These are phyloP conservation scores for Xanthoconium stramineum DNA, from an alignment of 768 basidiomycete genomes.

Conservation along the genomic window DNA sequence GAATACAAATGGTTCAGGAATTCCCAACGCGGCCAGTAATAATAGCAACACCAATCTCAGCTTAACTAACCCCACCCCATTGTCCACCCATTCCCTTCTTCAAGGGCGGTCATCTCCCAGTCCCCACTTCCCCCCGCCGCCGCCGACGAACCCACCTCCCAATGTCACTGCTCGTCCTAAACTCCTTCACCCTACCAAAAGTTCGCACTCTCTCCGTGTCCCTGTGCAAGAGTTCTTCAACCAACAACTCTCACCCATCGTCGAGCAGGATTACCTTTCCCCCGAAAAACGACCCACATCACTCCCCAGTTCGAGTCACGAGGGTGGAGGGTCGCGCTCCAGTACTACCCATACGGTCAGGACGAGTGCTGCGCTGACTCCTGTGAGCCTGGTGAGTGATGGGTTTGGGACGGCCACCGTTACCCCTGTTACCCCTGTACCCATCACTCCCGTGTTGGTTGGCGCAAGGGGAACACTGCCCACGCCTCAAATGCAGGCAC, in stretches of 20 bases:
- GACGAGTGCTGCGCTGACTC: conserved; percentile 32
- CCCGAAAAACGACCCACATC: conserved; percentile 41
- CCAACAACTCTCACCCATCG: conserved; percentile 60
- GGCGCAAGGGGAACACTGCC: conserved; percentile 13
- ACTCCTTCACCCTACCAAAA: conserved; percentile 31
- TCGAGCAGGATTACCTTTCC: conserved; percentile 61
- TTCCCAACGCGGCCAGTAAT: conserved; percentile 3
- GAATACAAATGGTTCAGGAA: conserved; percentile 8
- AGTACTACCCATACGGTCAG: conserved; percentile 31
- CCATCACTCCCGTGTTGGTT: conserved; percentile 25
- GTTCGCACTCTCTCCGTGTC: conserved; percentile 42
- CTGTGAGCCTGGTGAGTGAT: conserved; percentile 22
- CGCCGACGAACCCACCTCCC: conserved; percentile 30
- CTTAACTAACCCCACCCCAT: not conserved
- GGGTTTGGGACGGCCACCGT: conserved; percentile 21
- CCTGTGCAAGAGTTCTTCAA: conserved; percentile 31
- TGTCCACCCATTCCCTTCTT: conserved; percentile 13
- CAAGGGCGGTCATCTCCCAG: conserved; percentile 26
- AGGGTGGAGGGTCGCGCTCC: conserved; percentile 24
- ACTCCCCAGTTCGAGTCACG: conserved; percentile 27
- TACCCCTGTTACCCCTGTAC: conserved; percentile 29
- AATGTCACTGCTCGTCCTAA: conserved; percentile 30
- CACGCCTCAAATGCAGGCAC: conserved; percentile 13
- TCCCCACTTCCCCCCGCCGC: conserved; percentile 34
- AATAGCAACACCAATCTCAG: conserved; percentile 3